Evolutionary conservation across 352 stramenopile genomes (phyloP), one percentile per base, ranked within the genome.

Genomic region (Phytopythium sindhum): DNA sequence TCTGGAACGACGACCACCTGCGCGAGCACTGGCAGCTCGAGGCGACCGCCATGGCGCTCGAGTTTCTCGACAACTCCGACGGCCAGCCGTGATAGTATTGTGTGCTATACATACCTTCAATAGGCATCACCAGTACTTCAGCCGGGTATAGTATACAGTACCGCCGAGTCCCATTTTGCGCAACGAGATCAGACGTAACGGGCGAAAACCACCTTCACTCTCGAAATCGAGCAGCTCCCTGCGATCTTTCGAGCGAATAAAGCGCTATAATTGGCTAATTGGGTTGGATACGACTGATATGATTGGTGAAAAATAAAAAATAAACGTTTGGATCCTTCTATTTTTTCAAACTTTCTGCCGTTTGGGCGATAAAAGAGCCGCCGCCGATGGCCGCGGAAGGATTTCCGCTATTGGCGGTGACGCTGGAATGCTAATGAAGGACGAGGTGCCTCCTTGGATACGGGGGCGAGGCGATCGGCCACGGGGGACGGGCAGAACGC

Each of bases 1-100:
- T 97, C 60, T 96, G 84, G 84, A 87, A 94, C 72, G 71, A 90
- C 31, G 67, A 83, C 47, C 86, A 91, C 66, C 75, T 96, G 48
- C 73, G 77, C 29, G 65, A 88, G 45, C 67, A 87, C 37, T 95
- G 86, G 86, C 35, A 89, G 29, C 74, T 95, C 33, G 59, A 76
- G 53, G 74, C 84, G 5, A 69, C 23, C n/a, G 84, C 82, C 24
- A 64, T 55, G 26, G 63, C 85, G 61, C 75, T 95, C 50, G 81
- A 90, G 57, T 95, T 95, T 66, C 72, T 95, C 0, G 81, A 91
- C 60, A 65, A 65, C 42, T 91, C 80, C 12, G 76, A 68, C 4
- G 86, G 86, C 1, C 86, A 94, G 61, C 86, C 86, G 2, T 93
- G 56, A 61, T 3, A 12, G 26, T 0, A 33, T n/a, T 51, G 21